These are phyloP conservation scores for Atkinsonella texensis DNA, from an alignment of 2,329 filamentous ascomycete species.

Conservation along the genomic window DNA sequence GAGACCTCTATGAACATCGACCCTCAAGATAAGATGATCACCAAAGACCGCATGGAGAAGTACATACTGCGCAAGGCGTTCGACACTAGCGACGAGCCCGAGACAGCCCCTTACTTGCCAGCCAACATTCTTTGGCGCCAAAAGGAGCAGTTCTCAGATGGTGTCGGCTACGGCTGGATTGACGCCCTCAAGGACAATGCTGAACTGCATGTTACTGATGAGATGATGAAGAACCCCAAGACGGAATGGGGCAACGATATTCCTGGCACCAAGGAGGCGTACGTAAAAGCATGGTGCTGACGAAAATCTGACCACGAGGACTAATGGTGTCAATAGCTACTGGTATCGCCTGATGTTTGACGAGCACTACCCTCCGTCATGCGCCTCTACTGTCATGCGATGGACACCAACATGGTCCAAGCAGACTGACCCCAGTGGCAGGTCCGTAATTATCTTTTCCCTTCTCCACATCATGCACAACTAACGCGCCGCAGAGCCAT, in stretches of 20 bases:
- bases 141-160: constrained; percentile 99
- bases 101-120: constrained; percentile 75
- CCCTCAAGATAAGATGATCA: constrained; percentile 92
- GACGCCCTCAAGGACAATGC: constrained; percentile 93
- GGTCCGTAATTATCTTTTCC: constrained; percentile 33
- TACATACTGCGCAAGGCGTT: constrained; percentile 98
- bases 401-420: constrained; percentile 98
- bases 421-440: constrained; percentile 88
- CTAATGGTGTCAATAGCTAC: constrained; percentile 40
- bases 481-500: constrained; percentile 49
- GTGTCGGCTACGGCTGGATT: constrained; percentile 98
- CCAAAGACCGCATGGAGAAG: constrained; percentile 80
- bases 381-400: constrained; percentile 84
- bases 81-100: constrained; percentile 80
- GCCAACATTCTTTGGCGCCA: constrained; percentile 94
- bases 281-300: constrained; percentile 21
- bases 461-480: background rate
- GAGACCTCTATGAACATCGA: constrained; percentile 90
- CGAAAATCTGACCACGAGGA: background rate
- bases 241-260: constrained; percentile 88
- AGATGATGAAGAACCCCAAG: constrained; percentile 98
- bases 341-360: constrained; percentile 99
- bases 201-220: constrained; percentile 79
- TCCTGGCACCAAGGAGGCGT: constrained; percentile 94
- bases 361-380: constrained; percentile 90